Evolutionary conservation across 208 protist genomes (phyloP).

Genomic region (Trypanosoma conorhini): DNA sequence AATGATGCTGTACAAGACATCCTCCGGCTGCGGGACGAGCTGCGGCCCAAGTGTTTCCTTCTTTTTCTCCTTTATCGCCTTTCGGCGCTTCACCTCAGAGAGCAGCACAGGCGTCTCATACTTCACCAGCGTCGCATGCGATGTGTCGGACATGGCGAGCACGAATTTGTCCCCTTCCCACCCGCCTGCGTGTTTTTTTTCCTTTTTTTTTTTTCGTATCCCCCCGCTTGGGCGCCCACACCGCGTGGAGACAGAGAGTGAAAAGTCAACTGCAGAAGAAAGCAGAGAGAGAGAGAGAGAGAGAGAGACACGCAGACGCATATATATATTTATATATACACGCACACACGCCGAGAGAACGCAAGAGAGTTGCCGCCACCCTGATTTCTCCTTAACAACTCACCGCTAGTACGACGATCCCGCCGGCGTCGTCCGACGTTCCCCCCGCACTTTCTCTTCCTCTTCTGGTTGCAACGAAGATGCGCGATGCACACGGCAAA

Average conservation of each 20-base stretch:
- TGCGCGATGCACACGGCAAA: not conserved
- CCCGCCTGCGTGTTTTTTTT: too few relatives aligned
- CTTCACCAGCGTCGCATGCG: slow-evolving; percentile 77
- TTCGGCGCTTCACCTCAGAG: slow-evolving; percentile 75
- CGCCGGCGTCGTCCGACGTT: too few relatives aligned
- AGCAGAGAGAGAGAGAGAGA: not conserved
- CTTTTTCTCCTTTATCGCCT: slow-evolving; percentile 51
- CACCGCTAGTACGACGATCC: too few relatives aligned
- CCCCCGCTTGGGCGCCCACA: not conserved
- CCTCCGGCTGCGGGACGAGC: slow-evolving; percentile 71
- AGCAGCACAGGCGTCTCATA: slow-evolving; percentile 90
- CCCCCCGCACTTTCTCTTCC: too few relatives aligned
- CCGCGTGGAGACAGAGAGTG: not conserved
- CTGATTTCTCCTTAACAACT: too few relatives aligned
- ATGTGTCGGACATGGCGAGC: slow-evolving; percentile 5
- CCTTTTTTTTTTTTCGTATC: not conserved
- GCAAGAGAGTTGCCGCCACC: too few relatives aligned
- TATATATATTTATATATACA: too few relatives aligned
- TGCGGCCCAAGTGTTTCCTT: slow-evolving; percentile 12
- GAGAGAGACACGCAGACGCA: too few relatives aligned
- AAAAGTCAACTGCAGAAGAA: not conserved
- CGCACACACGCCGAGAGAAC: not conserved
- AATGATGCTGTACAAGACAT: slow-evolving; percentile 92
- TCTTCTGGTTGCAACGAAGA: too few relatives aligned
- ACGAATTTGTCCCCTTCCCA: not conserved